Percentiles rank a stretch among this genome's conserved stretches.
Conservation (phyloP, 805 yeast genomes). For the Kregervanrija fluxuum region DNA sequence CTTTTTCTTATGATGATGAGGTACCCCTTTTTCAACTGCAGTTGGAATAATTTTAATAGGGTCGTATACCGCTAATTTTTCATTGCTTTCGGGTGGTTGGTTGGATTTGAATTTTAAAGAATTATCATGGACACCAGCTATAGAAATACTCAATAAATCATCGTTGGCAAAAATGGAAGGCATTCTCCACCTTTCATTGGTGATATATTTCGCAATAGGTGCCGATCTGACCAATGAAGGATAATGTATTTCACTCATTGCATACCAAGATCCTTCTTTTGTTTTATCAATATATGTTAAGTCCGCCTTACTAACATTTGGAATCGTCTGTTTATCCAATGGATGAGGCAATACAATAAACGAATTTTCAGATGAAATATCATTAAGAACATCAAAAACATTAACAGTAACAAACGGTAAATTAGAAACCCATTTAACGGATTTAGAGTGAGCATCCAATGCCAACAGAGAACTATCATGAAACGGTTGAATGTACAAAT, state of each 20-base stretch:
- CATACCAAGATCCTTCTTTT: conserved; percentile 69
- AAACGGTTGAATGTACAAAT: conserved; percentile 74
- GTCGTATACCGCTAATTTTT: conserved; percentile 13
- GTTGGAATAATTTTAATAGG: conserved; percentile 20
- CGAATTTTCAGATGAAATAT: conserved; percentile 17
- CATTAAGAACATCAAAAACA: conserved; percentile 66
- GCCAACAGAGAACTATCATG: conserved; percentile 77
- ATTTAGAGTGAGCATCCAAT: conserved; percentile 56
- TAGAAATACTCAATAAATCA: conserved; percentile 33
- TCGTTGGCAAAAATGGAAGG: conserved; percentile 31
- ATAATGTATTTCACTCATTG: conserved; percentile 68
- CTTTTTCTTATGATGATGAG: conserved; percentile 6
- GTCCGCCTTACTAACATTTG: conserved; percentile 1
- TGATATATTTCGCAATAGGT: conserved; percentile 60
- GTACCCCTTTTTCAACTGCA: conserved; percentile 9
- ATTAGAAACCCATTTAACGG: conserved; percentile 73
- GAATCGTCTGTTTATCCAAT: conserved; percentile 22
- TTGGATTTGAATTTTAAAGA: conserved; percentile 12
- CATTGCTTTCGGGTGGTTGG: neutral
- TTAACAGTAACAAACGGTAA: conserved; percentile 67
- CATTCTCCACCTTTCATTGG: conserved; percentile 36
- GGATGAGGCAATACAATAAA: conserved; percentile 68
- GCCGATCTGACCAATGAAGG: conserved; percentile 81
- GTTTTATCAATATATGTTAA: conserved; percentile 67
- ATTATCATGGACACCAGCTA: conserved; percentile 44